Conservation (phyloP, 2,329 filamentous ascomycete species). For the Penicillium fuscoglaucum region DNA sequence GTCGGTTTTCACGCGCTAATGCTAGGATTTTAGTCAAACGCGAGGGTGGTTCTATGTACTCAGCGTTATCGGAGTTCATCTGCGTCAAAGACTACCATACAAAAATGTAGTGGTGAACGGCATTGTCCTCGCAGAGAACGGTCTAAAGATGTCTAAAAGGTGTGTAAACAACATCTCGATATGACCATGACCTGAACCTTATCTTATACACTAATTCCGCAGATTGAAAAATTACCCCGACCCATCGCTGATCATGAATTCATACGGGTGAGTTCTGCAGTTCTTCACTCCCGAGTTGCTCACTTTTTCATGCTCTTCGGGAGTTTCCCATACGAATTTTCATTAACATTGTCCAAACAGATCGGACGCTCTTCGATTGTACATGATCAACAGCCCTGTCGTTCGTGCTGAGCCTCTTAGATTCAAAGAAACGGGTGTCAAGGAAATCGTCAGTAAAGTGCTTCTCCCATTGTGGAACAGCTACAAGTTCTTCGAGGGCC, state of each 20-base stretch:
- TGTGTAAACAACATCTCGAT: not conserved
- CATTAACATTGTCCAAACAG: conserved; percentile 36
- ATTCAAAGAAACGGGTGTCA: conserved; percentile 90
- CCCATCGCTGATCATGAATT: conserved; percentile 75
- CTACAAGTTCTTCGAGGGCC: conserved; percentile 93
- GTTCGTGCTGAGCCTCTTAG: conserved; percentile 86
- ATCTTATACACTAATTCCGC: not conserved
- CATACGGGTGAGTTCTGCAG: conserved; percentile 57
- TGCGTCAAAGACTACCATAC: conserved; percentile 83
- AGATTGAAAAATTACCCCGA: conserved; percentile 93
- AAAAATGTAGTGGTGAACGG: conserved; percentile 97
- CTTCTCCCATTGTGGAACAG: conserved; percentile 92
- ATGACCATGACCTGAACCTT: not conserved
- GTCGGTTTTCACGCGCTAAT: not conserved
- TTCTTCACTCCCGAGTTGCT: not conserved
- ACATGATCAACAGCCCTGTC: conserved; percentile 94
- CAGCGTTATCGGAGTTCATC: conserved; percentile 80
- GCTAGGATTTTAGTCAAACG: conserved; percentile 67
- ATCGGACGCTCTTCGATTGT: conserved; percentile 88
- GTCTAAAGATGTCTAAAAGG: conserved; percentile 97
- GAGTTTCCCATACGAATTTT: not conserved
- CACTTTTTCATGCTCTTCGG: not conserved
- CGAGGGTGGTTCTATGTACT: conserved; percentile 97
- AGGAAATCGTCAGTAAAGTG: conserved; percentile 91
- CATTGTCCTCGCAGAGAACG: conserved; percentile 88